phyloP scores from a whole-genome alignment of 495 filamentous ascomycete species.

The Lepraria neglecta region DNA sequence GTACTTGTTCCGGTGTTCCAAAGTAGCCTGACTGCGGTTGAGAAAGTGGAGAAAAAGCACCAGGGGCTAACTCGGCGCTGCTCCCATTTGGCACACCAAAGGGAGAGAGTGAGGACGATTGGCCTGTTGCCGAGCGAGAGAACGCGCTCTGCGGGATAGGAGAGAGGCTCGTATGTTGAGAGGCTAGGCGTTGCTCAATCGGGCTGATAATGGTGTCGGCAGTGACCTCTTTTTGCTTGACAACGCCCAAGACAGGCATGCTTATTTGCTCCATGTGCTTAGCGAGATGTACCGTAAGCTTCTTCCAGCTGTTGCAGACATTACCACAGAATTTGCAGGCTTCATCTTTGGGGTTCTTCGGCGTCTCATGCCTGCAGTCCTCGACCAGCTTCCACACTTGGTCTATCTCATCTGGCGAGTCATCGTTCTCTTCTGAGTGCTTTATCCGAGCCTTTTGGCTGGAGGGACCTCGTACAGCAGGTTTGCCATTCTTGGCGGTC shows the following conservation, averaged over 20 bases:
- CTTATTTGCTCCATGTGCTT: slow-evolving; percentile 95
- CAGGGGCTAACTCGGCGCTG: slow-evolving; percentile 15
- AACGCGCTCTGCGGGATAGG: slow-evolving; percentile 21
- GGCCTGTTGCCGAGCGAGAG: slow-evolving; percentile 5
- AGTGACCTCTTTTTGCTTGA: slow-evolving; percentile 52
- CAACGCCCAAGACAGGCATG: slow-evolving; percentile 73
- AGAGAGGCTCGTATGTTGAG: slow-evolving; percentile 31
- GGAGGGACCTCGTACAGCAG: slow-evolving; percentile 28
- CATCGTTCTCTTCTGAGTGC: slow-evolving; percentile 44
- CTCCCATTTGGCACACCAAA: slow-evolving; percentile 17
- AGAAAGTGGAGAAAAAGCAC: slow-evolving; percentile 14
- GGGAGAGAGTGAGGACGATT: slow-evolving; percentile 17
- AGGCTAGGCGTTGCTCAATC: slow-evolving; percentile 47
- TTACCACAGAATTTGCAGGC: slow-evolving; percentile 88
- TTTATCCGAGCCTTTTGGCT: slow-evolving; percentile 27
- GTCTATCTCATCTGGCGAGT: slow-evolving; percentile 47
- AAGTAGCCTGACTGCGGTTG: slow-evolving; percentile 19
- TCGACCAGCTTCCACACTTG: slow-evolving; percentile 73
- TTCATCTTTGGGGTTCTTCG: slow-evolving; percentile 63
- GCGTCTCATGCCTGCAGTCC: slow-evolving; percentile 65
- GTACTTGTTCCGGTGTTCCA: not conserved
- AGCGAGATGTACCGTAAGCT: slow-evolving; percentile 88
- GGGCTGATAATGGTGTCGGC: slow-evolving; percentile 58
- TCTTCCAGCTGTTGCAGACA: slow-evolving; percentile 81
- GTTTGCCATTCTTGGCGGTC: slow-evolving; percentile 35